phyloP scores from a whole-genome alignment of 345 rosid genomes.

The Eucalyptus sp. region DNA sequence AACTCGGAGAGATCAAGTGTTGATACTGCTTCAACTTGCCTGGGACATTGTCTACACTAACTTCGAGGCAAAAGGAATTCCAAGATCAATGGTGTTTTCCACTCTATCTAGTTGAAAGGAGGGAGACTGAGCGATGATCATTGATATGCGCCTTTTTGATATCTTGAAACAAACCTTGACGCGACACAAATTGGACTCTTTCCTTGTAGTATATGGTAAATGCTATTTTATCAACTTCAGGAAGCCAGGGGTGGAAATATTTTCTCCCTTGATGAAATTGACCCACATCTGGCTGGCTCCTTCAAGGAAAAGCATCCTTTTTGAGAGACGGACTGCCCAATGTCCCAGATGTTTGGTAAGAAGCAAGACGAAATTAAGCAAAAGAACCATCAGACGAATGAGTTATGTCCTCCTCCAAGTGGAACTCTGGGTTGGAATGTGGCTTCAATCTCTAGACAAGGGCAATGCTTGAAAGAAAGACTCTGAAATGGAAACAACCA shows the following conservation, averaged over 20 bases:
- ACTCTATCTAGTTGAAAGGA: background rate
- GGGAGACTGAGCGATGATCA: background rate
- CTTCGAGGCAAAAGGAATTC: background rate
- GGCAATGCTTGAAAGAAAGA: conserved; percentile 61
- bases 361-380: background rate
- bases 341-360: background rate
- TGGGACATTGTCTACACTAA: background rate
- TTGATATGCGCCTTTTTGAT: background rate
- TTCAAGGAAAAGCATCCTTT: background rate
- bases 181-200: background rate
- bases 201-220: background rate
- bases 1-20: background rate
- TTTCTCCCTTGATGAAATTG: background rate
- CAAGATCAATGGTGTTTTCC: background rate
- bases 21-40: background rate
- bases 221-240: background rate
- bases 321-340: background rate
- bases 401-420: conserved; percentile 69
- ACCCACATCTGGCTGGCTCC: background rate
- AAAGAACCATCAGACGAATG: conserved; percentile 31
- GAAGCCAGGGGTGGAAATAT: background rate
- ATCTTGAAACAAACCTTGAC: background rate
- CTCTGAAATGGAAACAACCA: conserved; percentile 28
- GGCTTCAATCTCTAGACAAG: conserved; percentile 36
- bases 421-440: conserved; percentile 72